A percentile compares a stretch with the other conserved stretches of the same genome.
These are phyloP conservation scores for Capronia coronata DNA, from an alignment of 2,329 filamentous ascomycete genomes.

Conservation along the genomic window DNA sequence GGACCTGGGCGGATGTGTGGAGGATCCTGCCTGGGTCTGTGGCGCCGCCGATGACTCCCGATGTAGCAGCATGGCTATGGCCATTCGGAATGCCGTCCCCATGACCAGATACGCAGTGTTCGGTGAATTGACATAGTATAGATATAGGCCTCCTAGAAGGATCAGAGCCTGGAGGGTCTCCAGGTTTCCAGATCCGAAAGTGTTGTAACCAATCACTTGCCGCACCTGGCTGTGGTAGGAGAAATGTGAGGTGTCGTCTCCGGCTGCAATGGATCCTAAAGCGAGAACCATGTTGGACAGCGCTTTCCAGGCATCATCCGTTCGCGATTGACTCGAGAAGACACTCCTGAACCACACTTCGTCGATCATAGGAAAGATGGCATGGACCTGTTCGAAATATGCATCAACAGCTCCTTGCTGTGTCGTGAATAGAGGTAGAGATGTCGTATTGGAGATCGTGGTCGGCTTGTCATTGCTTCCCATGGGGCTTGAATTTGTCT, in stretches of 20 bases:
- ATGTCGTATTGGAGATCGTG: too few species aligned
- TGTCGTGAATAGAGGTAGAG: neutral
- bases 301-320: conserved; percentile 63
- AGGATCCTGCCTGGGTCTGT: neutral
- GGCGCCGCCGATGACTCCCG: conserved; percentile 2
- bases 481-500: too few species aligned
- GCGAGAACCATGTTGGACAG: conserved; percentile 70
- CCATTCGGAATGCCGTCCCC: conserved; percentile 35
- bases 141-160: conserved; percentile 20
- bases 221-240: conserved; percentile 60
- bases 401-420: conserved; percentile 47
- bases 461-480: neutral
- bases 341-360: conserved; percentile 61
- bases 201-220: conserved; percentile 4
- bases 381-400: conserved; percentile 66
- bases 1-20: neutral
- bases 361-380: conserved; percentile 66
- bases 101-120: conserved; percentile 27
- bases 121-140: conserved; percentile 24
- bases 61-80: conserved; percentile 36
- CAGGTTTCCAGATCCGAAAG: conserved; percentile 21
- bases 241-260: conserved; percentile 58
- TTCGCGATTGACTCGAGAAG: conserved; percentile 56
- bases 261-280: conserved; percentile 62
- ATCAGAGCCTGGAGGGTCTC: conserved; percentile 24